A percentile compares a stretch with the other conserved stretches of the same genome.
Evolutionary conservation across 2,329 filamentous ascomycete species (phyloP).

Genomic region (Albifimbria verrucaria): DNA sequence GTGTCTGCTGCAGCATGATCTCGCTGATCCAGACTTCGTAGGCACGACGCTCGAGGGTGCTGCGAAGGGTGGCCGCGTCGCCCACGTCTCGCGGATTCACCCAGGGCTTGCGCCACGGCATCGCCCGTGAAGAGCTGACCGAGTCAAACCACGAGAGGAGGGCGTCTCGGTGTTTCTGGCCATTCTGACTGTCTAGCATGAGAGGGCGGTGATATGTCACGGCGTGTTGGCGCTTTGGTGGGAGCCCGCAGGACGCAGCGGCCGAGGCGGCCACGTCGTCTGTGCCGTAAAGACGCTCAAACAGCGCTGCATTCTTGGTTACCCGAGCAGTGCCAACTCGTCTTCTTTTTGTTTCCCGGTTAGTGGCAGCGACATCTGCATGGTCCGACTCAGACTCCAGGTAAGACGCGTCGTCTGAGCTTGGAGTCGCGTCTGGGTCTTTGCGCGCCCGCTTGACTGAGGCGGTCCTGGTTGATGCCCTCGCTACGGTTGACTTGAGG

Average conservation of each 20-base stretch:
- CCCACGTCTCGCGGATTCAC: conserved; percentile 35
- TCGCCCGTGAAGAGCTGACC: conserved; percentile 42
- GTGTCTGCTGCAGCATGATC: conserved; percentile 66
- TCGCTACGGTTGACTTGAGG: not conserved
- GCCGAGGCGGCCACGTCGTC: not conserved
- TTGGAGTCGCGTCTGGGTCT: not conserved
- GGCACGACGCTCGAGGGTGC: conserved; percentile 49
- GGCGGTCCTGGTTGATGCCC: not conserved
- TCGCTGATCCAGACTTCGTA: conserved; percentile 67
- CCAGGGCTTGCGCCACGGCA: conserved; percentile 61
- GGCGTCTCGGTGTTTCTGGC: conserved; percentile 23
- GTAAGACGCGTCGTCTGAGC: not conserved
- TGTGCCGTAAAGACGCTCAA: not conserved
- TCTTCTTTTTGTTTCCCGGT: not conserved
- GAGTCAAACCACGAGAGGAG: conserved; percentile 52
- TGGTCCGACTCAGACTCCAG: not conserved
- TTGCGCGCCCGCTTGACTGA: not conserved
- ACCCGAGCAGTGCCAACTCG: not conserved
- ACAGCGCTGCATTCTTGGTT: not conserved
- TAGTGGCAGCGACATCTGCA: not conserved
- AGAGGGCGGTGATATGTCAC: conserved; percentile 48
- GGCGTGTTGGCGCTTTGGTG: conserved; percentile 25
- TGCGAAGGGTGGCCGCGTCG: conserved; percentile 31
- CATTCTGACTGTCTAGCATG: conserved; percentile 34
- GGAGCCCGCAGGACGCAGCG: not conserved